Percentiles rank a stretch among this genome's conserved stretches.
phyloP scores from a whole-genome alignment of 1,284 basidiomycete genomes.

The Pseudozyma hubeiensis region DNA sequence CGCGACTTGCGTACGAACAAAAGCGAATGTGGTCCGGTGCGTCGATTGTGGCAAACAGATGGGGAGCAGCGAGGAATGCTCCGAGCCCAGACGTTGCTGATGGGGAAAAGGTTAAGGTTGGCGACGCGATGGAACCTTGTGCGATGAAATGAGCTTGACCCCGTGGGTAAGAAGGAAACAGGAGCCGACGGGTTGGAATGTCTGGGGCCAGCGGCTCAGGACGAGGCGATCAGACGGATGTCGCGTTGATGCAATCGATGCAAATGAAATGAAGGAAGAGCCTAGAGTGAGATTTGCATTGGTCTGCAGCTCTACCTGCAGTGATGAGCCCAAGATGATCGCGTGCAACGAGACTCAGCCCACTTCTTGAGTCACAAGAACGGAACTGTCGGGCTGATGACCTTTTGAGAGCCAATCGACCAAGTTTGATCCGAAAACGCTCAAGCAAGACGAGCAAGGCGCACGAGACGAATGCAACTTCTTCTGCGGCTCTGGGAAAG shows the following conservation, averaged over 20 bases:
- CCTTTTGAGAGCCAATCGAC: too few species aligned
- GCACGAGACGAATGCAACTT: too few species aligned
- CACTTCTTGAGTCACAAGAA: conserved; percentile 1
- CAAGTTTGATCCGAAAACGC: too few species aligned
- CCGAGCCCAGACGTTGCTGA: conserved; percentile 1
- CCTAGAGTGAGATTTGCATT: conserved; percentile 15
- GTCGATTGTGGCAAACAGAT: conserved; percentile 11
- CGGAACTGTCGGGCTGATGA: not conserved
- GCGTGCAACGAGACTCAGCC: conserved; percentile 13
- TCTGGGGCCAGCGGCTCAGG: conserved; percentile 1
- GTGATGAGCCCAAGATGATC: conserved; percentile 17
- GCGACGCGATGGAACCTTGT: conserved; percentile 31
- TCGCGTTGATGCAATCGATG: conserved; percentile 17
- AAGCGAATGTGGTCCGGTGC: not conserved
- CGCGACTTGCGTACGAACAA: too few species aligned
- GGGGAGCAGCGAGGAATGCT: not conserved
- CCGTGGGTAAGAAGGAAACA: conserved; percentile 10
- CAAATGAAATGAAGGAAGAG: conserved; percentile 15
- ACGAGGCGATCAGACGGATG: conserved; percentile 15
- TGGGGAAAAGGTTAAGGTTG: conserved; percentile 29
- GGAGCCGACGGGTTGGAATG: conserved; percentile 36
- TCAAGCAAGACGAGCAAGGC: too few species aligned
- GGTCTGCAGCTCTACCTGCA: conserved; percentile 13
- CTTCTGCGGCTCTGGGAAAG: too few species aligned
- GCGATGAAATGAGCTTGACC: conserved; percentile 34